phyloP scores from a whole-genome alignment of 1,139 yeast genomes.

The Blastobotrys petasosporus region DNA sequence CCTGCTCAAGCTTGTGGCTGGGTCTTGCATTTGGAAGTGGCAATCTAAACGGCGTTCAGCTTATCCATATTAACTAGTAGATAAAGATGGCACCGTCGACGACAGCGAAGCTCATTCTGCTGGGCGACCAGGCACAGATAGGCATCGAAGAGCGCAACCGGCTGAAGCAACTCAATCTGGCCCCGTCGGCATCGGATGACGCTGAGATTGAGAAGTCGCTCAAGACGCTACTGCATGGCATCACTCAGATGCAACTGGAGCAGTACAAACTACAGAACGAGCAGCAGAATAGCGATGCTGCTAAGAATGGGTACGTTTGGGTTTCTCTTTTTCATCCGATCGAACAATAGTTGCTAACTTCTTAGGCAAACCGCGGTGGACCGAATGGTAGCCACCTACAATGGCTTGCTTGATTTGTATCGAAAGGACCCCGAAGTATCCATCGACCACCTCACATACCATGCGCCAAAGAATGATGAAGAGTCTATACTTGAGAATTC shows the following conservation, averaged over 20 bases:
- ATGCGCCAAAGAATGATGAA: conserved; percentile 11
- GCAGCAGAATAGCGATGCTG: conserved; percentile 3
- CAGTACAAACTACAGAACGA: conserved; percentile 1
- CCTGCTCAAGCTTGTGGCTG: too few relatives aligned
- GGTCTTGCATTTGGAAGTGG: too few relatives aligned
- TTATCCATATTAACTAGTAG: conserved; percentile 10
- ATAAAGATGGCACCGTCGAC: conserved; percentile 12
- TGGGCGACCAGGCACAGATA: conserved; percentile 39
- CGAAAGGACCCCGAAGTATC: conserved; percentile 16
- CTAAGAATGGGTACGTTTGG: background rate
- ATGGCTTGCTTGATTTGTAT: conserved; percentile 12
- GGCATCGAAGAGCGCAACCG: conserved; percentile 48
- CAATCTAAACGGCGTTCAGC: too few relatives aligned
- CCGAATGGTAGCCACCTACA: conserved; percentile 14
- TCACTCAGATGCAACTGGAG: conserved; percentile 29
- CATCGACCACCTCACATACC: conserved; percentile 12
- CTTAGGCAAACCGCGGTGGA: conserved; percentile 9
- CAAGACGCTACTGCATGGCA: conserved; percentile 35
- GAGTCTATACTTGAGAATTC: conserved; percentile 6
- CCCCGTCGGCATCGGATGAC: conserved; percentile 51
- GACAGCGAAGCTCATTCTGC: conserved; percentile 22
- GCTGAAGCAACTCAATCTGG: conserved; percentile 40
- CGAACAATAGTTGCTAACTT: background rate
- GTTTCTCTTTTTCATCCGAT: background rate
- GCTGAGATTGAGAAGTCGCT: conserved; percentile 45